phyloP scores from a whole-genome alignment of 2,329 filamentous ascomycete genomes.

The Penicillium sp. region DNA sequence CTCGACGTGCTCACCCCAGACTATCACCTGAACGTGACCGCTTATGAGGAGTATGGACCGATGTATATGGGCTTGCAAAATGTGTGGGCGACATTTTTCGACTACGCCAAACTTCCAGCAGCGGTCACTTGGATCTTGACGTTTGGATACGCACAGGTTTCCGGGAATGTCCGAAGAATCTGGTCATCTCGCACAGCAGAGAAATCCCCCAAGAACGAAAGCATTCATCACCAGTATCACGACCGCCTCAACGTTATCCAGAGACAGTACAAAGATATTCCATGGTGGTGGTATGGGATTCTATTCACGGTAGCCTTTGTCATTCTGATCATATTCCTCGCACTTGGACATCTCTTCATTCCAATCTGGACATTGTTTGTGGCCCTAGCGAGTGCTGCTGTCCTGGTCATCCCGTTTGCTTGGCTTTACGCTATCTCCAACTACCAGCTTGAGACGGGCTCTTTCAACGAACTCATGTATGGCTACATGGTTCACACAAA shows the following conservation, averaged over 20 bases:
- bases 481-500: conserved; percentile 57
- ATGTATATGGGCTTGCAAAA: conserved; percentile 60
- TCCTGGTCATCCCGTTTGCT: conserved; percentile 58
- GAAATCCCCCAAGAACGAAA: conserved; percentile 29
- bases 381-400: conserved; percentile 54
- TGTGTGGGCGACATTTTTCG: conserved; percentile 61
- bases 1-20: conserved; percentile 45
- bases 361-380: conserved; percentile 62
- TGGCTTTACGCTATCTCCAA: conserved; percentile 63
- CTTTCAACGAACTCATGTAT: conserved; percentile 61
- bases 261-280: conserved; percentile 59
- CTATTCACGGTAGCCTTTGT: conserved; percentile 54
- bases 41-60: conserved; percentile 51
- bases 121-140: conserved; percentile 60
- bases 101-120: conserved; percentile 60
- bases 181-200: conserved; percentile 37
- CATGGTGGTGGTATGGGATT: conserved; percentile 57
- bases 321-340: conserved; percentile 54
- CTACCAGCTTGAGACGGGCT: conserved; percentile 55
- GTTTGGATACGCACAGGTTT: conserved; percentile 55
- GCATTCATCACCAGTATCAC: conserved; percentile 56
- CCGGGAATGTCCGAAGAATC: conserved; percentile 48
- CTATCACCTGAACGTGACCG: conserved; percentile 52
- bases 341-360: conserved; percentile 56
- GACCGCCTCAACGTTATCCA: conserved; percentile 62